Conservation (phyloP, 768 basidiomycete genomes). For the Ramaria rubella region DNA sequence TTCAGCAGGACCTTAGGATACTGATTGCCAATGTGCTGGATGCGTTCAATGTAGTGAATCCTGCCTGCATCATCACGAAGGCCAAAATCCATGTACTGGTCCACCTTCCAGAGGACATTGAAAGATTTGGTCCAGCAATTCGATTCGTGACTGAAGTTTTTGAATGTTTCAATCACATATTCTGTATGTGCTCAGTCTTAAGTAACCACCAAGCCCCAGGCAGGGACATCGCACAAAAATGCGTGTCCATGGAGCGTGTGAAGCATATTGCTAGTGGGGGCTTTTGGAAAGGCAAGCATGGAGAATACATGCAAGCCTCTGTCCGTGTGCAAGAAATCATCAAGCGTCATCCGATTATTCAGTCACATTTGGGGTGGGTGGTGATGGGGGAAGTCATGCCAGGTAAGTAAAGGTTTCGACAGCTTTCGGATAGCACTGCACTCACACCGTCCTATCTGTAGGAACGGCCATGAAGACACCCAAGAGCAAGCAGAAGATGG, state of each 20-base stretch:
- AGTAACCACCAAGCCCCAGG: neutral
- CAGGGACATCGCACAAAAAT: constrained; percentile 1
- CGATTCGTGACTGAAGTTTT: neutral
- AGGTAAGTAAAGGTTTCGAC: neutral
- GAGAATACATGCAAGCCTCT: neutral
- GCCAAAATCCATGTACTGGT: constrained; percentile 30
- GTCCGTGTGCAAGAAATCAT: neutral
- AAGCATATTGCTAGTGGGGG: neutral
- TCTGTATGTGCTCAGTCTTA: neutral
- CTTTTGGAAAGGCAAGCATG: neutral
- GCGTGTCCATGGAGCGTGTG: neutral
- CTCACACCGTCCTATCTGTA: neutral
- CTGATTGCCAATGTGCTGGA: constrained; percentile 34
- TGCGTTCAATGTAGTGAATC: constrained; percentile 26
- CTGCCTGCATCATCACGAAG: constrained; percentile 28
- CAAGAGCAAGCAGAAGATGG: neutral
- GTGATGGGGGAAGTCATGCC: neutral
- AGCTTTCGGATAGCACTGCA: neutral
- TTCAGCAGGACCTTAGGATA: constrained; percentile 15
- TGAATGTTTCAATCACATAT: no score
- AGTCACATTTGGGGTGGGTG: neutral
- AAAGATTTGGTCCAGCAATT: constrained; percentile 10
- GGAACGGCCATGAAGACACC: neutral
- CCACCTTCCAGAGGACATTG: constrained; percentile 24
- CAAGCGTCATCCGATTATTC: neutral